Percentiles rank a stretch among this genome's conserved stretches.
These are phyloP conservation scores for Trichoderma koningiopsis DNA, from an alignment of 2,329 filamentous ascomycete species.

Conservation along the genomic window DNA sequence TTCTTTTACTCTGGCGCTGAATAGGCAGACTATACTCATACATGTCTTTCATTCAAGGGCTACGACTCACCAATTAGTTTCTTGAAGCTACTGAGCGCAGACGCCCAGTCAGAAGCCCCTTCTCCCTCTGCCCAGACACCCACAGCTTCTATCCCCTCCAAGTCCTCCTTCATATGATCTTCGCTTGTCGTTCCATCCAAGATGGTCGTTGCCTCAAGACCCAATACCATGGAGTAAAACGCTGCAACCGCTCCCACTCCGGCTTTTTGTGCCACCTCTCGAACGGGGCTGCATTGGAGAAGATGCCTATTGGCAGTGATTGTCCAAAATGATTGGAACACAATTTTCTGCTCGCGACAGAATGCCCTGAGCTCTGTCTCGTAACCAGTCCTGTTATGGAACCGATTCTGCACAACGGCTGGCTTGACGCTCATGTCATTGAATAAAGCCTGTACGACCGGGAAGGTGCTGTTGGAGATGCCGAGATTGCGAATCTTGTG, in stretches of 20 bases:
- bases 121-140: slow-evolving; percentile 48
- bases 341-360: slow-evolving; percentile 45
- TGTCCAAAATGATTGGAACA: slow-evolving; percentile 60
- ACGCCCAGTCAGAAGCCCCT: slow-evolving; percentile 51
- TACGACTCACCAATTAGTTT: slow-evolving; percentile 33
- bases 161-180: slow-evolving; percentile 53
- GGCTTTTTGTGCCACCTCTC: slow-evolving; percentile 47
- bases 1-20: not conserved
- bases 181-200: slow-evolving; percentile 51
- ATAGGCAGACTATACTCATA: not conserved
- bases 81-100: slow-evolving; percentile 53
- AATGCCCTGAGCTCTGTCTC: slow-evolving; percentile 61
- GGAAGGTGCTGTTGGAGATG: slow-evolving; percentile 71
- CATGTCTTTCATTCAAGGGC: not conserved
- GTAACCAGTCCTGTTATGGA: slow-evolving; percentile 61
- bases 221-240: slow-evolving; percentile 53
- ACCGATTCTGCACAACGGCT: slow-evolving; percentile 74
- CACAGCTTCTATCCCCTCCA: slow-evolving; percentile 47
- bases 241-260: slow-evolving; percentile 45
- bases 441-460: slow-evolving; percentile 57
- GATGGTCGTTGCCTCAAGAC: slow-evolving; percentile 46
- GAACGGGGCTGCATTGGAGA: slow-evolving; percentile 49
- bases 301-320: slow-evolving; percentile 50
- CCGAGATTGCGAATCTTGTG: slow-evolving; percentile 66
- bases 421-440: slow-evolving; percentile 45